A percentile compares a stretch with the other conserved stretches of the same genome.
These are phyloP conservation scores for Suhomyces maxii DNA, from an alignment of 1,139 yeast species.

Conservation along the genomic window DNA sequence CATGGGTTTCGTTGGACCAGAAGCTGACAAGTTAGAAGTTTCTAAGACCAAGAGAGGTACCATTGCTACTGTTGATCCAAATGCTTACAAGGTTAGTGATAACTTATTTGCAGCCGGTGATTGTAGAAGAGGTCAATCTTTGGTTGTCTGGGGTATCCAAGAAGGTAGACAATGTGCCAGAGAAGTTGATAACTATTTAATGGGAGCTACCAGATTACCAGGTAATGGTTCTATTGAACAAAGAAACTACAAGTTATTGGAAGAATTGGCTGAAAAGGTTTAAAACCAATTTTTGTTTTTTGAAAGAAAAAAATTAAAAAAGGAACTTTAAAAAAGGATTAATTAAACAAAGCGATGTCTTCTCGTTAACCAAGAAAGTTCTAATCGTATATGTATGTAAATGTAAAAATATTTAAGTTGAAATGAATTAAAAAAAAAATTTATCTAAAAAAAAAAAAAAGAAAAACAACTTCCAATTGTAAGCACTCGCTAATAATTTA, in stretches of 20 bases:
- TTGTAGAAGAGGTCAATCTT: slow-evolving; percentile 97
- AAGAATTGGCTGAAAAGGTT: slow-evolving; percentile 67
- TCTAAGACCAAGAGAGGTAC: slow-evolving; percentile 85
- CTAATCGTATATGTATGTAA: neutral
- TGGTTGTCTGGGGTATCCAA: slow-evolving; percentile 99
- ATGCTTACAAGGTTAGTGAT: slow-evolving; percentile 68
- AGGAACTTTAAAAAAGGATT: no score
- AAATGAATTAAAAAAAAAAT: no score
- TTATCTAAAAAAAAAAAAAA: no score
- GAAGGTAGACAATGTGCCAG: slow-evolving; percentile 99
- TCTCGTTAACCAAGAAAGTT: neutral
- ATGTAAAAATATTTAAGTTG: no score
- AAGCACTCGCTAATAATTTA: no score
- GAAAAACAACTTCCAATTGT: no score
- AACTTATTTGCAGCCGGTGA: slow-evolving; percentile 96
- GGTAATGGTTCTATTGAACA: slow-evolving; percentile 92
- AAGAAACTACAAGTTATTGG: slow-evolving; percentile 72
- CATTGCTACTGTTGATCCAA: slow-evolving; percentile 64
- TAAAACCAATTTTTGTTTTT: slow-evolving; percentile 14
- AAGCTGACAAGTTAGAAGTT: slow-evolving; percentile 73
- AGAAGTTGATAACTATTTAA: slow-evolving; percentile 78
- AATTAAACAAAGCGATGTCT: no score
- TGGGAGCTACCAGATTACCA: slow-evolving; percentile 81
- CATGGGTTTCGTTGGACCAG: slow-evolving; percentile 98
- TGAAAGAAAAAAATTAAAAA: no score